Base-by-base conservation (phyloP, 2,329 filamentous ascomycete species). In the Alternaria sp. region DNA sequence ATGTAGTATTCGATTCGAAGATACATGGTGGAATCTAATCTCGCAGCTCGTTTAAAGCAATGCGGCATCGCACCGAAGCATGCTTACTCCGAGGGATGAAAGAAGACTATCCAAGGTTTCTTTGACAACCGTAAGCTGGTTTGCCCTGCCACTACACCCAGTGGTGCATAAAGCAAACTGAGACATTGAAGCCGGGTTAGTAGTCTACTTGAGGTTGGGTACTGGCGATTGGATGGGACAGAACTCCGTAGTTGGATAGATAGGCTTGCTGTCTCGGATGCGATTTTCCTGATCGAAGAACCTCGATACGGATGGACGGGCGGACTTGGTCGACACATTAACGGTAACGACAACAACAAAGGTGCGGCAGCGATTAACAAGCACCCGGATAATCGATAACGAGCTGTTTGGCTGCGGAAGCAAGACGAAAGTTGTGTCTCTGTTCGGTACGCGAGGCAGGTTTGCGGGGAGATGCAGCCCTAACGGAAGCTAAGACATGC, bases 391-490 rank as follows among this genome's bases (percentile, higher is more conserved):
- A 18, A 11, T 49, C 10, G 22, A 27, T 6, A 30, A 16, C 20
- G 12, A 27, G 18, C 27, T n/a, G 32, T 14, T 32, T 32, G 22
- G 50, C 36, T 53, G 54, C 41, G 34, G 12, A 3, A 44, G 22
- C 38, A 18, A 38, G 30, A 30, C 40, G 16, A 52, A 22, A 18
- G 52, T 55, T n/a, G 36, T 44, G 50, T 44, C 20, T 43, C 16
- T 16, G 46, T 41, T 22, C 27, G 40, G n/a, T 52, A 25, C 38
- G 50, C 48, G 48, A 45, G 46, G 49, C 28, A 48, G 58, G 62
- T 60, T 69, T 66, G 63, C 61, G 63, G 66, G 66, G 66, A 60
- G 63, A 66, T 62, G 64, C 66, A 69, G 69, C 67, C 63, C 63
- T 63, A 65, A 60, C 64, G 65, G 66, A 62, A 65, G 64, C 68